Base-by-base conservation (phyloP, 495 filamentous ascomycete genomes). In the Neurospora tetraspora region DNA sequence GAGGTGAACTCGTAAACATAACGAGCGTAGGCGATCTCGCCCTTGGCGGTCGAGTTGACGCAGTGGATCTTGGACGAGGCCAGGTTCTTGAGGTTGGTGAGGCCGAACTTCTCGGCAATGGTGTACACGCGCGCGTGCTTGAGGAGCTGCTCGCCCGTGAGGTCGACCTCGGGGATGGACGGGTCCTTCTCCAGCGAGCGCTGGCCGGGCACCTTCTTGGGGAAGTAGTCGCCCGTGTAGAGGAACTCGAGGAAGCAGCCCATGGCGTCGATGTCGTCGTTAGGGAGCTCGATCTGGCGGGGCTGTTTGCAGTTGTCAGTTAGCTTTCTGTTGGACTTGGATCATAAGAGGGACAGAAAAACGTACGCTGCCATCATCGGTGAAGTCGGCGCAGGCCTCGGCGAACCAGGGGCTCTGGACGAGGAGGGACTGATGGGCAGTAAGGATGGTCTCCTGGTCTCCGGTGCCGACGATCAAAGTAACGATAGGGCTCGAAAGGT, bases 221-320 rank as follows among this genome's bases (percentile, higher is more conserved):
- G 91, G 80, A 93, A 93, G 86, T 97, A 97, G 80, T 98, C 93
- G 80, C 88, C 89, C 2, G 93, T 97, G 82, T 98, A 98, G 39
- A 96, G 89, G 82, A 91, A 98, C 83, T 97, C 91, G 76, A 98
- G 88, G 77, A 97, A 94, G 82, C 89, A 94, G 39, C 92, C 90
- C 72, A 94, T 90, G 40, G 94, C 92, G 73, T 94, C 92, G 37
- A 96, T 82, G 76, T 95, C 88, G 74, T 93, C 91, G 74, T 86
- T 83, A 0, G 86, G 79, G 40, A 97, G 90, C 43, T 90, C 82
- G 75, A 97, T 89, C 70, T 87, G 84, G 71, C 89, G 90, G 80
- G 88, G 83, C 84, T 90, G 73, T 69, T n/a, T 23, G 39, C 11
- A 38, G 37, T 14, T 0, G 4, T 39, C 27, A 31, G 27, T 31